phyloP scores from a whole-genome alignment of 2,329 filamentous ascomycete species.

The Elsinoe necatrix region DNA sequence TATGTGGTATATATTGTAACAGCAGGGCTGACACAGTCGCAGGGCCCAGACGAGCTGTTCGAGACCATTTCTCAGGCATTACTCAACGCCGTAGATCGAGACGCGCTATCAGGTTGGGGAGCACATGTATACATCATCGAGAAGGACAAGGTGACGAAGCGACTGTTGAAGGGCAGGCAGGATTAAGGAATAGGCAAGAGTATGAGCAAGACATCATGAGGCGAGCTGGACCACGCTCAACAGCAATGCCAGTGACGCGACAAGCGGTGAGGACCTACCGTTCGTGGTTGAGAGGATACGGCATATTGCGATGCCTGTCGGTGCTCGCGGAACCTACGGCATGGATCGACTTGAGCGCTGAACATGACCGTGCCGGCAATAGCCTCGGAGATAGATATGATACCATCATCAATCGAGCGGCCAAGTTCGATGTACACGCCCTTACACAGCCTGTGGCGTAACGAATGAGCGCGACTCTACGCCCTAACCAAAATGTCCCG shows the following conservation, averaged over 20 bases:
- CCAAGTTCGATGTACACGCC: neutral
- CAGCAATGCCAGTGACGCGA: neutral
- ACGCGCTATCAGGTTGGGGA: constrained; percentile 95
- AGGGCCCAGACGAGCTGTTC: constrained; percentile 90
- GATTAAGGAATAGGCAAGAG: constrained; percentile 42
- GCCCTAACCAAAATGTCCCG: no score
- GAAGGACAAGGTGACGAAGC: constrained; percentile 99
- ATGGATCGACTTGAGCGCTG: neutral
- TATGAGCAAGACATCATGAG: neutral
- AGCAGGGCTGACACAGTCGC: constrained; percentile 10
- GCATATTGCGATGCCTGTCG: neutral
- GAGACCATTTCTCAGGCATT: constrained; percentile 96
- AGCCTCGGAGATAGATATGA: neutral
- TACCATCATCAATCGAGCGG: neutral
- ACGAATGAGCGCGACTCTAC: no score
- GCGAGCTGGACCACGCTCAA: neutral
- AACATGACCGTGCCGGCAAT: neutral
- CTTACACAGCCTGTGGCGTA: no score
- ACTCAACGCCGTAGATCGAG: constrained; percentile 90
- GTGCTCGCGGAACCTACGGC: neutral
- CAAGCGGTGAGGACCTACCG: neutral
- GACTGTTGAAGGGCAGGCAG: constrained; percentile 94
- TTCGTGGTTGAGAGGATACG: neutral
- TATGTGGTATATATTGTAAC: neutral
- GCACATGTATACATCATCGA: constrained; percentile 99